Evolutionary conservation across 495 filamentous ascomycete genomes (phyloP).

Genomic region (Aspergillus egyptiacus): DNA sequence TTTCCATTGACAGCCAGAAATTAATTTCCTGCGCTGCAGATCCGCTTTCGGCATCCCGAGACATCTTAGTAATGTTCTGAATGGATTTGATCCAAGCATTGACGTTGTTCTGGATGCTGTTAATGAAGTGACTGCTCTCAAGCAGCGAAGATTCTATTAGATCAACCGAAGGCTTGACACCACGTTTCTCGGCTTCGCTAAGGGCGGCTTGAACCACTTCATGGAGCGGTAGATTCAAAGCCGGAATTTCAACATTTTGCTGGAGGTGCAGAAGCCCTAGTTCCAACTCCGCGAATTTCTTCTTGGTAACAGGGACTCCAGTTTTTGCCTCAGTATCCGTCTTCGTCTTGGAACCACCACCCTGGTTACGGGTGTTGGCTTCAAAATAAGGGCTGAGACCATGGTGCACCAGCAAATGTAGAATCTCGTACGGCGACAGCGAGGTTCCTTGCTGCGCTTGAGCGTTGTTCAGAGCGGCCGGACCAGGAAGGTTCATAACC

Average conservation of each 20-base stretch:
- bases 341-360: constrained; percentile 61
- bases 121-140: constrained; percentile 82
- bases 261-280: constrained; percentile 83
- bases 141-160: constrained; percentile 65
- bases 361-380: constrained; percentile 81
- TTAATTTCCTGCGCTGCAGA: constrained; percentile 96
- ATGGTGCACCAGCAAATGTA: constrained; percentile 82
- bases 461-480: constrained; percentile 56
- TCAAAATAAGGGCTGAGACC: constrained; percentile 93
- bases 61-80: constrained; percentile 91
- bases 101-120: constrained; percentile 85
- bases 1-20: constrained; percentile 97
- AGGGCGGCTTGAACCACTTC: constrained; percentile 80
- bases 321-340: constrained; percentile 84
- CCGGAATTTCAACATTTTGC: constrained; percentile 96
- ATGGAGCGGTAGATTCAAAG: constrained; percentile 76
- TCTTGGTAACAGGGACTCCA: constrained; percentile 92
- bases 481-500: constrained; percentile 83
- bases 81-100: constrained; percentile 99
- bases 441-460: constrained; percentile 61
- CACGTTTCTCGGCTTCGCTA: constrained; percentile 60
- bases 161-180: constrained; percentile 64
- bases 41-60: constrained; percentile 77
- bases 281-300: constrained; percentile 89
- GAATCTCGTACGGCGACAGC: constrained; percentile 79